Base-by-base conservation (phyloP, 148 eudicot species). In the Vaccinium macrocarpon region DNA sequence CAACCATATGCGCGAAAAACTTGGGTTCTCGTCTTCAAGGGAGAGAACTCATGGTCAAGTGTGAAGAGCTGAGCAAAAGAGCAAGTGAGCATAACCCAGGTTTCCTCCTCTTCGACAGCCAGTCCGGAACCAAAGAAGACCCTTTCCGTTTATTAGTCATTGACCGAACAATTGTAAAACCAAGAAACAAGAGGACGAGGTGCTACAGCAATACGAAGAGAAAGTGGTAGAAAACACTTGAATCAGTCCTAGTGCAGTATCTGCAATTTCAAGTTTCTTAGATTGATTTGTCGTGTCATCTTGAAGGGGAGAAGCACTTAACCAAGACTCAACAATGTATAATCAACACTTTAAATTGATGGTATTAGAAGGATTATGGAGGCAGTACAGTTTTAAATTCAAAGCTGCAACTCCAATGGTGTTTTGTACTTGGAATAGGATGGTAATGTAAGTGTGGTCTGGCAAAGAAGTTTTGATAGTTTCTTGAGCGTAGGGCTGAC, bases 301-400 rank as follows among this genome's bases (percentile, higher is more conserved):
- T 85, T 14, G 15, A 9, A 5, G 76, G 87, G 76, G 50, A 27
- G 49, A 49, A 42, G 52, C 84, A 64, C 72, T 21, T 55, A 62
- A 42, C 83, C 29, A 82, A 27, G 77, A 18, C 79, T 72, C 85
- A 53, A 42, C 46, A 4, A 4, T 42, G 5, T 42, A 48, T 23
- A 35, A 1, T 52, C 4, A 19, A 52, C 14, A 25, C 61, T 78
- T 52, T 21, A 8, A 56, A 18, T 50, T 4, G 18, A 76, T 15
- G 57, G 19, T 16, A 16, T 38, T 42, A 42, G 46, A 42, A 42
- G 12, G 78, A 46, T 18, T 42, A 74, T 38, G 78, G 25, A 38
- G 51, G 78, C 25, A 74, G n/a, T 74, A 42, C 19, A 46, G 23
- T 32, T 13, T 71, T 12, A 6, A 48, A 46, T 74, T 16, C 78